These are phyloP conservation scores for Tremella mesenterica DNA, from an alignment of 768 basidiomycete genomes.

Conservation along the genomic window DNA sequence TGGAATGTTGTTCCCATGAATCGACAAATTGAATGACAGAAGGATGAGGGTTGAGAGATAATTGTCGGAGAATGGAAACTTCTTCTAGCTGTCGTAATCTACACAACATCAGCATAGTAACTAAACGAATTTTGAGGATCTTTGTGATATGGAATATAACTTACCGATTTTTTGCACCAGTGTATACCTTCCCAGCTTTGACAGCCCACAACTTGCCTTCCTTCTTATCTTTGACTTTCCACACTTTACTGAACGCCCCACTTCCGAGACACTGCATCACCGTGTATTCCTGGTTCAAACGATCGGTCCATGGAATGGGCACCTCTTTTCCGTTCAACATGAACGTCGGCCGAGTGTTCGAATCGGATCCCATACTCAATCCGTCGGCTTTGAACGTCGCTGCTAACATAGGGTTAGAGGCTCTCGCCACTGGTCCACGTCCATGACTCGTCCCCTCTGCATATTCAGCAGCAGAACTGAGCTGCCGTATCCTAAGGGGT, in stretches of 20 bases:
- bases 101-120: background rate
- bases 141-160: constrained; percentile 30
- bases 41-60: constrained; percentile 49
- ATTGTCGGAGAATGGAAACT: constrained; percentile 78
- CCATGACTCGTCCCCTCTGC: background rate
- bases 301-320: background rate
- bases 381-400: constrained; percentile 29
- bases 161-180: constrained; percentile 82
- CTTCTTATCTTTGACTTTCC: constrained; percentile 52
- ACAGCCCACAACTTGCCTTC: constrained; percentile 60
- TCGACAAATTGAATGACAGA: constrained; percentile 84
- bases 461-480: too few species aligned
- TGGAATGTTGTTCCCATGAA: constrained; percentile 89
- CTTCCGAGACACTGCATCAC: constrained; percentile 74
- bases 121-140: background rate
- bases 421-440: constrained; percentile 31
- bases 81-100: constrained; percentile 75
- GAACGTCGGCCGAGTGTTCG: background rate
- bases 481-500: background rate
- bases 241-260: constrained; percentile 88
- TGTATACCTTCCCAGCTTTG: constrained; percentile 74
- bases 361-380: background rate
- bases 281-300: constrained; percentile 69
- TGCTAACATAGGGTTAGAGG: constrained; percentile 40
- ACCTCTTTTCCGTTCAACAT: background rate